Base-by-base conservation (phyloP, 208 protist genomes). In the Leishmania braziliensis region DNA sequence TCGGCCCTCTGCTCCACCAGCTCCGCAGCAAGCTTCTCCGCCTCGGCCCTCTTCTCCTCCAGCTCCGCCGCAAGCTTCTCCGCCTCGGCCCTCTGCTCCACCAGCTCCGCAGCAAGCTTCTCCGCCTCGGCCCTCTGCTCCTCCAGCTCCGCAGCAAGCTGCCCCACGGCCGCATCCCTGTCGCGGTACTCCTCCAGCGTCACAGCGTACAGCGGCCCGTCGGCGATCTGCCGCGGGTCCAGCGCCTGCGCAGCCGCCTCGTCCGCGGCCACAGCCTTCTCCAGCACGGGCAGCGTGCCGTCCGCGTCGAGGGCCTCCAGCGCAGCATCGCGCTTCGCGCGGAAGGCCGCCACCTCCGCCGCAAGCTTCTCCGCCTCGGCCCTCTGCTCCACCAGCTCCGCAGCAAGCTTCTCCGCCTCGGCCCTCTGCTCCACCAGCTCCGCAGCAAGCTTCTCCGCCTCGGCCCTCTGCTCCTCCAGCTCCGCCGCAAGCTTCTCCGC, bases 241-340 rank as follows among this genome's bases (percentile, higher is more conserved):
- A 82, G 75, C n/a, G 83, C 76, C 36, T 48, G 77, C 69, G 77
- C 71, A 2, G 78, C 85, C 16, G 80, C 82, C 8, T 86, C 78
- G 43, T 76, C 82, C 48, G 80, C 79, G 10, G 65, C 33, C 70
- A 82, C 62, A 39, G 83, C 72, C 68, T 68, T 68, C 60, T 77
- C 78, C 36, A 26, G 36, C 58, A 73, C 78, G 56, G 73, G 54
- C 80, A 88, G 80, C 84, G 84, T 69, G 65, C 71, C 86, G 18
- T 85, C 83, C 14, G 75, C 81, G 51, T 68, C 82, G 75, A 77
- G 82, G 36, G 72, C 78, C 63, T 74, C 74, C 60, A 82, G 66
- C 76, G 82, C 82, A 48, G 78, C 80, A 78, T 77, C 80, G 75
- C 84, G 84, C 79, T 73, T 83, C 74, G 51, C 76, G 18, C 60